These are phyloP conservation scores for Blastomyces emzantsi DNA, from an alignment of 2,329 filamentous ascomycete genomes.

Conservation along the genomic window DNA sequence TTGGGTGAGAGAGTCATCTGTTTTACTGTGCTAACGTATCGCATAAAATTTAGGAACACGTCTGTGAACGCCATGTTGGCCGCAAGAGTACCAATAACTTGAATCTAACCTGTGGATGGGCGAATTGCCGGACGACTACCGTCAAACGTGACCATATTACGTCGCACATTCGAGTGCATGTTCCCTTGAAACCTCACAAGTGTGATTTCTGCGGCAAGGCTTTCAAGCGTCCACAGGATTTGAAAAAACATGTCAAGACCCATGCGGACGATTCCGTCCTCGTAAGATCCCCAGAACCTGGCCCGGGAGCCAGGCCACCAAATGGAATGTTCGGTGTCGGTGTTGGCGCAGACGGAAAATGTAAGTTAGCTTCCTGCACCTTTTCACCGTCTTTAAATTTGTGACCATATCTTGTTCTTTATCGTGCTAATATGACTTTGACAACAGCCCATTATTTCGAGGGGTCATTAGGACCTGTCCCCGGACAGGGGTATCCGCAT, in stretches of 20 bases:
- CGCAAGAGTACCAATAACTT: constrained; percentile 99
- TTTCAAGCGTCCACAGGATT: constrained; percentile 96
- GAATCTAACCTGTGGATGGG: constrained; percentile 96
- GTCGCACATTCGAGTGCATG: constrained; percentile 95
- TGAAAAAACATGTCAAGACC: constrained; percentile 99
- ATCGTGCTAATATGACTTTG: constrained; percentile 21
- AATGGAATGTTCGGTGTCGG: constrained; percentile 33
- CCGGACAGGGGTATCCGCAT: constrained; percentile 33
- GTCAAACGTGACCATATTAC: constrained; percentile 99
- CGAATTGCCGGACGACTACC: constrained; percentile 87
- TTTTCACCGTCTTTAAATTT: not conserved
- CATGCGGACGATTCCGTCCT: constrained; percentile 90
- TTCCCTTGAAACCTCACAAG: constrained; percentile 98
- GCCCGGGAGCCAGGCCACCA: constrained; percentile 35
- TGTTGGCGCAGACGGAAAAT: constrained; percentile 27
- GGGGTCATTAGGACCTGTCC: constrained; percentile 42
- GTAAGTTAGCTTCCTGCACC: constrained; percentile 19
- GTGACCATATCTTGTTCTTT: not conserved
- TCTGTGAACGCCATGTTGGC: constrained; percentile 96
- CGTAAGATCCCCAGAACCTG: constrained; percentile 54
- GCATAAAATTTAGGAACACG: constrained; percentile 64
- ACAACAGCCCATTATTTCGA: constrained; percentile 48
- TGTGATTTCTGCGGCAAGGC: constrained; percentile 98
- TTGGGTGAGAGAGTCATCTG: not conserved
- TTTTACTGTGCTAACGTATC: not conserved